These are phyloP conservation scores for Spergularia marina DNA, from an alignment of 148 eudicot species.

Conservation along the genomic window DNA sequence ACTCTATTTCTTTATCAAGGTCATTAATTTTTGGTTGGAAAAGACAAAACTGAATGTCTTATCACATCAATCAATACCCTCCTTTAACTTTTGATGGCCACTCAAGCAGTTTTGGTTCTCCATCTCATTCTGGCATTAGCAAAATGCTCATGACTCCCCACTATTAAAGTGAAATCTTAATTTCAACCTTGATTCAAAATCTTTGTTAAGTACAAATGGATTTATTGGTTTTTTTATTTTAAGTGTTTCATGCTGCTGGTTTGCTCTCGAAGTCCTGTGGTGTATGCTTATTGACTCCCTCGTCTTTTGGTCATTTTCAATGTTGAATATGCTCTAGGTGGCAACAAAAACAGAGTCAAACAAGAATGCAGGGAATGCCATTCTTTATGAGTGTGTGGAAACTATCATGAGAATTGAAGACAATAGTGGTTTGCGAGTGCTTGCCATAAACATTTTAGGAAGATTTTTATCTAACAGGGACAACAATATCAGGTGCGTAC, in stretches of 20 bases:
- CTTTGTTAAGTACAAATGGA: background rate
- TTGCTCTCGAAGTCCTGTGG: background rate
- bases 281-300: no score
- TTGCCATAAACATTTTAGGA: slow-evolving; percentile 96
- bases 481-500: slow-evolving; percentile 86
- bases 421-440: slow-evolving; percentile 92
- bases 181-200: background rate
- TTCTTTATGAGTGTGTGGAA: slow-evolving; percentile 95
- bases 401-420: slow-evolving; percentile 96
- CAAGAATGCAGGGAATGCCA: slow-evolving; percentile 97
- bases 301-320: background rate
- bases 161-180: background rate
- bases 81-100: no score
- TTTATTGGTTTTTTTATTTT: background rate
- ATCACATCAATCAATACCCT: no score
- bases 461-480: slow-evolving; percentile 95
- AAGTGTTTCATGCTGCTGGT: slow-evolving; percentile 3
- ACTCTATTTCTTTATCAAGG: no score
- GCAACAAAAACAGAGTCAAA: slow-evolving; percentile 98
- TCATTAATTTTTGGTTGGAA: no score
- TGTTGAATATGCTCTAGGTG: slow-evolving; percentile 51
- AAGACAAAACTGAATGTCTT: no score
- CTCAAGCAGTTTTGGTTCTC: no score
- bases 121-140: no score
- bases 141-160: no score